phyloP scores from a whole-genome alignment of 768 basidiomycete genomes.

The Symmetrospora coprosmae region DNA sequence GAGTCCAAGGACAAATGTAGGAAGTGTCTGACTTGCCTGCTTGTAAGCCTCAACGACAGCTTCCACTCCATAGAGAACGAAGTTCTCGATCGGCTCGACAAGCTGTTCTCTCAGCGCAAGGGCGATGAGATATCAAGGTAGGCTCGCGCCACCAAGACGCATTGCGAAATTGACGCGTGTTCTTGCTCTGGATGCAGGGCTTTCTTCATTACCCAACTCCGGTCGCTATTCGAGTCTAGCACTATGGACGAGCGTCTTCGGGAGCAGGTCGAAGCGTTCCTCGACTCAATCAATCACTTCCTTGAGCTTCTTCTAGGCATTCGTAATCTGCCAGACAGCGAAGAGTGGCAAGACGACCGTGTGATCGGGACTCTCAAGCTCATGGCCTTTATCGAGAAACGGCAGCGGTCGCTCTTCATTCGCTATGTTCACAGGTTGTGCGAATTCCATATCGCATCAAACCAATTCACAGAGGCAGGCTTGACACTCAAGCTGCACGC shows the following conservation, averaged over 20 bases:
- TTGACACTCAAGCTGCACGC: constrained; percentile 85
- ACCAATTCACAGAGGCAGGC: constrained; percentile 87
- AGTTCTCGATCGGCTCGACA: constrained; percentile 76
- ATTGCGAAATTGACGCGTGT: not conserved
- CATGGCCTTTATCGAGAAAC: constrained; percentile 26
- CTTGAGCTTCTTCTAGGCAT: constrained; percentile 76
- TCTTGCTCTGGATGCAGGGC: constrained; percentile 47
- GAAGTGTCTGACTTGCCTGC: constrained; percentile 1
- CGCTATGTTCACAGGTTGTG: constrained; percentile 22
- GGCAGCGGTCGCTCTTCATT: constrained; percentile 20
- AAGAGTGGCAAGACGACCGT: constrained; percentile 72
- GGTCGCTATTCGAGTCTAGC: constrained; percentile 72
- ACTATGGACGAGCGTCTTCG: constrained; percentile 66
- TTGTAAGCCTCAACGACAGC: constrained; percentile 48
- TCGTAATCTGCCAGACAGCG: constrained; percentile 74
- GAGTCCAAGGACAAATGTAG: not conserved
- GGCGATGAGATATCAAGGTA: constrained; percentile 35
- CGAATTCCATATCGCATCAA: constrained; percentile 39
- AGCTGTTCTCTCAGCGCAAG: constrained; percentile 74
- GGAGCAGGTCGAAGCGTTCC: constrained; percentile 61
- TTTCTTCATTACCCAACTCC: constrained; percentile 81
- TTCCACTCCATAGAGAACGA: constrained; percentile 85
- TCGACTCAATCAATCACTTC: constrained; percentile 83
- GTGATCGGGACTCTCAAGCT: constrained; percentile 66
- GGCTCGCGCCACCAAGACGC: constrained; percentile 26